These are phyloP conservation scores for Colletotrichum karsti DNA, from an alignment of 2,329 filamentous ascomycete species.

Conservation along the genomic window DNA sequence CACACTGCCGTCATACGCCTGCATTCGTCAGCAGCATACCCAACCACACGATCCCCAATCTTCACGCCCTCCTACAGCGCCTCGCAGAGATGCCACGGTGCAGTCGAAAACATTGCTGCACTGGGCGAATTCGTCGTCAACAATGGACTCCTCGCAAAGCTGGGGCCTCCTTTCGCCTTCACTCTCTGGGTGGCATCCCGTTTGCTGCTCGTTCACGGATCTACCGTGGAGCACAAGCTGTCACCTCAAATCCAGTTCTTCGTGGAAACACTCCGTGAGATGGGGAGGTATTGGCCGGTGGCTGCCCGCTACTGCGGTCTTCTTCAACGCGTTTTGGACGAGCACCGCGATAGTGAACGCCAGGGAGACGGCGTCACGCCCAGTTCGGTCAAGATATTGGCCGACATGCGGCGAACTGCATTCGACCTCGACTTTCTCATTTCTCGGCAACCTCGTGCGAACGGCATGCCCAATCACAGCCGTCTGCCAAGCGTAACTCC, in stretches of 20 bases:
- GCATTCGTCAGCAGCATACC: slow-evolving; percentile 92
- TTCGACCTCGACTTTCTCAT: slow-evolving; percentile 93
- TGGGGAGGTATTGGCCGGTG: slow-evolving; percentile 88
- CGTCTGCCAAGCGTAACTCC: slow-evolving; percentile 64
- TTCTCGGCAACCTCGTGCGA: slow-evolving; percentile 73
- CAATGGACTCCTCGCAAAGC: slow-evolving; percentile 78
- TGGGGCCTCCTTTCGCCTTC: slow-evolving; percentile 92
- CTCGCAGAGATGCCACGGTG: slow-evolving; percentile 81
- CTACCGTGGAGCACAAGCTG: slow-evolving; percentile 85
- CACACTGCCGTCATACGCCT: slow-evolving; percentile 90
- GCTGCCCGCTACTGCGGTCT: slow-evolving; percentile 83
- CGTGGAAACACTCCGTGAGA: slow-evolving; percentile 80
- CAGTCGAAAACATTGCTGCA: slow-evolving; percentile 83
- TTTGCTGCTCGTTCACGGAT: slow-evolving; percentile 87
- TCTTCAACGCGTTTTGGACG: slow-evolving; percentile 84
- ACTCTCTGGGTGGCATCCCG: slow-evolving; percentile 92
- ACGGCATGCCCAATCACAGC: slow-evolving; percentile 45
- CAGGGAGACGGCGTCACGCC: slow-evolving; percentile 80
- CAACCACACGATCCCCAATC: slow-evolving; percentile 85
- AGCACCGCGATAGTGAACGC: slow-evolving; percentile 81
- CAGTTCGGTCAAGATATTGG: slow-evolving; percentile 84
- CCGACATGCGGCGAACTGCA: slow-evolving; percentile 90
- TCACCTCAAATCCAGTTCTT: slow-evolving; percentile 83
- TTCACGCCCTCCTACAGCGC: slow-evolving; percentile 91
- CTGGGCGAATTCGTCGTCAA: slow-evolving; percentile 81